Evolutionary conservation across 257 asterid genomes (phyloP).

Genomic region (Capsicum pubescens): DNA sequence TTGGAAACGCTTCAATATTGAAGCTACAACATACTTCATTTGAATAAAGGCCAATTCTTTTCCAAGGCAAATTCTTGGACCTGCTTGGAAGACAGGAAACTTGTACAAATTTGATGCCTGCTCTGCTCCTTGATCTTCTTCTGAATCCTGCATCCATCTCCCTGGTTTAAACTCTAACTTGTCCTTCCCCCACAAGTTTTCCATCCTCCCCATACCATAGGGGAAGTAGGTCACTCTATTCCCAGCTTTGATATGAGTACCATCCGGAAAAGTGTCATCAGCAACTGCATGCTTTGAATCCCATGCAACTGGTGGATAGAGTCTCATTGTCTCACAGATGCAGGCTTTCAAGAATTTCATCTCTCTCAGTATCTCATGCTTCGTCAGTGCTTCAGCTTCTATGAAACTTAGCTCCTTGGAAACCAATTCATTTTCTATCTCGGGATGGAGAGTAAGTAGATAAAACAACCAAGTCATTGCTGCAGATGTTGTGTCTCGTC

Average conservation of each 20-base stretch:
- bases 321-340: conserved; percentile 66
- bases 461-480: conserved; percentile 79
- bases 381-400: not conserved
- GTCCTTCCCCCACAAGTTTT: conserved; percentile 73
- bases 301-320: conserved; percentile 74
- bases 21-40: conserved; percentile 64
- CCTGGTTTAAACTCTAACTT: conserved; percentile 63
- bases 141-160: conserved; percentile 52
- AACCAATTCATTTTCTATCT: conserved; percentile 43
- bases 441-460: conserved; percentile 48
- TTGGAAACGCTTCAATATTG: conserved; percentile 53
- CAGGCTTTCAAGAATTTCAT: conserved; percentile 58
- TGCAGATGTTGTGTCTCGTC: conserved; percentile 70
- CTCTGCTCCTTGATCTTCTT: conserved; percentile 38
- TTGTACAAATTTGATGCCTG: conserved; percentile 54
- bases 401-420: conserved; percentile 41
- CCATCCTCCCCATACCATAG: conserved; percentile 85
- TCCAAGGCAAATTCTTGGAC: conserved; percentile 74
- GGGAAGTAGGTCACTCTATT: conserved; percentile 79
- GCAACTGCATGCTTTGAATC: conserved; percentile 58
- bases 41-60: conserved; percentile 75
- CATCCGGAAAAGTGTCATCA: conserved; percentile 55
- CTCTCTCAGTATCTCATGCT: conserved; percentile 39
- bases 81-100: conserved; percentile 83
- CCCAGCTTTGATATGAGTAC: conserved; percentile 50